Conservation (phyloP, 2,329 filamentous ascomycete genomes). For the Ceratocystis papillata region DNA sequence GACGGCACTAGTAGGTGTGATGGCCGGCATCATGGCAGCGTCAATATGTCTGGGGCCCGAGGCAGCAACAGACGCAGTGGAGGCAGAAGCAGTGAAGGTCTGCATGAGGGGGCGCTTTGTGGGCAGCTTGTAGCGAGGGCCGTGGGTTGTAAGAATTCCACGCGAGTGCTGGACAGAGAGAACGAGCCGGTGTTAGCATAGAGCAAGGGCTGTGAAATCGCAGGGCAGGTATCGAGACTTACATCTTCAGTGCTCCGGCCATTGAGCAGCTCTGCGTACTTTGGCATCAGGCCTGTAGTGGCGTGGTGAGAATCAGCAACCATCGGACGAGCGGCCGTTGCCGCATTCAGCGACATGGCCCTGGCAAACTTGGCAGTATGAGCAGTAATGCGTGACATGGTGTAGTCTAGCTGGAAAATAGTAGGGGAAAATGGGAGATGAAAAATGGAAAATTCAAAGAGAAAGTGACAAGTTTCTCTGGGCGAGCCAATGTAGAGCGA, state of each 20-base stretch:
- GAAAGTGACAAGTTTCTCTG: not conserved
- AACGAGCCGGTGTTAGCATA: constrained; percentile 3
- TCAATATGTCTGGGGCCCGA: constrained; percentile 38
- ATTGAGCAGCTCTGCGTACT: constrained; percentile 39
- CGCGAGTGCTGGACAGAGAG: constrained; percentile 30
- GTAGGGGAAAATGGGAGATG: not conserved
- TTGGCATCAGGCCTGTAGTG: constrained; percentile 36
- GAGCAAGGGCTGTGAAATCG: not conserved
- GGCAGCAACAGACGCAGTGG: constrained; percentile 33
- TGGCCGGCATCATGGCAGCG: constrained; percentile 42
- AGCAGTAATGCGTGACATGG: constrained; percentile 42
- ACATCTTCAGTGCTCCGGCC: constrained; percentile 35
- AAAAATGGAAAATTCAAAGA: not conserved
- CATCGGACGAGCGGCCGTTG: constrained; percentile 32
- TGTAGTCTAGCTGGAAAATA: constrained; percentile 16
- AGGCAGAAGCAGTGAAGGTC: constrained; percentile 45
- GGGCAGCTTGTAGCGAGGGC: constrained; percentile 35
- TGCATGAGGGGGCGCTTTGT: constrained; percentile 47
- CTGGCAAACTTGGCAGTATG: constrained; percentile 42
- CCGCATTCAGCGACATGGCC: constrained; percentile 34
- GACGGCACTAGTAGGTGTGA: constrained; percentile 36
- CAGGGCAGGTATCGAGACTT: constrained; percentile 26
- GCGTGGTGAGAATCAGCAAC: constrained; percentile 31
- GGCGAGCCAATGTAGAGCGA: not conserved
- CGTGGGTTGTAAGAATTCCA: constrained; percentile 39